Evolutionary conservation across 441 rosid species (phyloP).

Genomic region (Manihot esculenta): DNA sequence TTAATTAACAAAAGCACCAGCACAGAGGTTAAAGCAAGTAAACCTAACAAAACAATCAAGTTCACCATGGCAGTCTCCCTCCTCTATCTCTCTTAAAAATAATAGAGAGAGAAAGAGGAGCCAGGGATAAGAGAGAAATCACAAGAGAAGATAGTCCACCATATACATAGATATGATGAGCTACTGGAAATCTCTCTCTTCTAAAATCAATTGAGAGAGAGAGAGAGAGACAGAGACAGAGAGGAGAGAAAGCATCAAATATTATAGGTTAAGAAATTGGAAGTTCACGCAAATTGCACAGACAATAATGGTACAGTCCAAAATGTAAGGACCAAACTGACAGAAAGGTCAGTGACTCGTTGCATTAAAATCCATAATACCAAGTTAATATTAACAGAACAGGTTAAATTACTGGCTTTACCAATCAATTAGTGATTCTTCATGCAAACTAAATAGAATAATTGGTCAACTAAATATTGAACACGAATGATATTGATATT

Average conservation of each 20-base stretch:
- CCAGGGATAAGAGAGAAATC: neutral
- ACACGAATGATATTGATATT: slow-evolving; percentile 11
- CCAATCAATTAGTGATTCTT: neutral
- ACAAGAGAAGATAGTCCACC: no score
- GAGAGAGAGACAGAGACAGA: no score
- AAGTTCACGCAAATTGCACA: neutral
- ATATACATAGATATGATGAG: no score
- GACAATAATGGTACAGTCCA: neutral
- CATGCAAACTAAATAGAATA: neutral
- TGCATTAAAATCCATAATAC: neutral
- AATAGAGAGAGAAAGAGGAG: neutral
- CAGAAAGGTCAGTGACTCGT: neutral
- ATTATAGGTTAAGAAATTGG: neutral
- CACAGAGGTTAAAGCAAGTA: neutral
- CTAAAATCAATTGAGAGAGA: no score
- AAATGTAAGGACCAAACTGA: neutral
- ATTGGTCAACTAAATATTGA: neutral
- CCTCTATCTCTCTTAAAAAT: neutral
- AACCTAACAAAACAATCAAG: no score
- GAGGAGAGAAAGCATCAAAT: neutral
- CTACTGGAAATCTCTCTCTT: no score
- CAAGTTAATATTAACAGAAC: neutral
- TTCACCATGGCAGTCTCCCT: no score
- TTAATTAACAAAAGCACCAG: neutral
- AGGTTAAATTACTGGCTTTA: slow-evolving; percentile 1